Percentiles rank a stretch among this genome's conserved stretches.
Evolutionary conservation across 2,329 filamentous ascomycete species (phyloP).

Genomic region (Grosmannia clavigera): DNA sequence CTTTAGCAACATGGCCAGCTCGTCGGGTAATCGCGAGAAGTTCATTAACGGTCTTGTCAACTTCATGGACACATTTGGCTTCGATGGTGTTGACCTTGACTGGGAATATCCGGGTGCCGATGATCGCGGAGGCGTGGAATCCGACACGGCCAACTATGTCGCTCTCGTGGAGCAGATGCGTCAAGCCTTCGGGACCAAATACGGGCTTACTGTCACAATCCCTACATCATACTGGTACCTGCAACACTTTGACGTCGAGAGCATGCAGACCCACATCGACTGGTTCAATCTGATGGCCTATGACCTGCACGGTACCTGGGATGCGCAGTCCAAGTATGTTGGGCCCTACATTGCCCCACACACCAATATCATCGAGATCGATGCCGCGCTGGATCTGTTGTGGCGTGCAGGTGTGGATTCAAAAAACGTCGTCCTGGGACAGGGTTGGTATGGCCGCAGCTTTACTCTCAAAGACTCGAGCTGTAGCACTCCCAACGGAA

Average conservation of each 20-base stretch:
- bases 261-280: constrained; percentile 6
- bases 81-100: constrained; percentile 11
- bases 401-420: constrained; percentile 33
- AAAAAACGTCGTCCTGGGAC: constrained; percentile 28
- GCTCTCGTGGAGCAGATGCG: too few species aligned
- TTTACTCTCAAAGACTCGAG: constrained; percentile 7
- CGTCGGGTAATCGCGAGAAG: constrained; percentile 1
- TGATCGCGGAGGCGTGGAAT: constrained; percentile 10
- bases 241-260: constrained; percentile 15
- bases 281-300: constrained; percentile 18
- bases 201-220: constrained; percentile 2
- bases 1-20: constrained; percentile 15
- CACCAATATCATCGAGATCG: constrained; percentile 34
- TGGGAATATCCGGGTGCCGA: constrained; percentile 10
- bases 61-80: constrained; percentile 8
- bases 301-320: constrained; percentile 29
- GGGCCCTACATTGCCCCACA: constrained; percentile 24
- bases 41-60: constrained; percentile 6
- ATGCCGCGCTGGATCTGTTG: constrained; percentile 27
- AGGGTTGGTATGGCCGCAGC: constrained; percentile 28
- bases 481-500: too few species aligned
- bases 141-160: constrained; percentile 9
- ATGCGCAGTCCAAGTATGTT: constrained; percentile 13
- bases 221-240: constrained; percentile 13
- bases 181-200: too few species aligned